A percentile compares a stretch with the other conserved stretches of the same genome.
phyloP scores from a whole-genome alignment of 208 protist genomes.

The Leishmania aethiopica region DNA sequence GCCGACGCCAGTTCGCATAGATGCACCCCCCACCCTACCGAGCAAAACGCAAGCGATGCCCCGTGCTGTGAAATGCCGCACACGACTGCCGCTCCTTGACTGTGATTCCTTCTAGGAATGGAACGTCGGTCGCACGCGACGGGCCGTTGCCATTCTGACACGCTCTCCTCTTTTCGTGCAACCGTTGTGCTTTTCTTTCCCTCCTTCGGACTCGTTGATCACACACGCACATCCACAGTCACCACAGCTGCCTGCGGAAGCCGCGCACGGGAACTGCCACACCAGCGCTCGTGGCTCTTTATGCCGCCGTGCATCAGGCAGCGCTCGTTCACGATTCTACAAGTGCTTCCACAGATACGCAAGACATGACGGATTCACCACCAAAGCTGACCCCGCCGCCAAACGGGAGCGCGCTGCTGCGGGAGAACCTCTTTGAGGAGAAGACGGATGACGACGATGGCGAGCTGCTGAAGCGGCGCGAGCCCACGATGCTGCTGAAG shows the following conservation, averaged over 20 bases:
- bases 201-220: not conserved
- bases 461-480: conserved; percentile 69
- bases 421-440: conserved; percentile 81
- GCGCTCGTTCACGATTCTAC: not conserved
- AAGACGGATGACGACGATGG: conserved; percentile 41
- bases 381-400: conserved; percentile 51
- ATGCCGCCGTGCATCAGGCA: not conserved
- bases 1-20: not conserved
- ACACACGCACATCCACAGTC: conserved; percentile 6
- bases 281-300: not conserved
- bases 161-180: not conserved
- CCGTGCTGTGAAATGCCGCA: not conserved
- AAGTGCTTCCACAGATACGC: not conserved
- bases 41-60: not conserved
- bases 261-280: not conserved
- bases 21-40: not conserved
- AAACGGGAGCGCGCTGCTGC: conserved; percentile 68
- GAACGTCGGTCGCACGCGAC: not conserved
- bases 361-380: conserved; percentile 20
- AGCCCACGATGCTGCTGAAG: conserved; percentile 72
- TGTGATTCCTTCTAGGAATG: not conserved
- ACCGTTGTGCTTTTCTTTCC: not conserved
- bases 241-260: not conserved
- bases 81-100: not conserved
- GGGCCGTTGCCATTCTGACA: not conserved